Conservation (phyloP, 1,139 yeast species). For the Zygoascus hellenicus region DNA sequence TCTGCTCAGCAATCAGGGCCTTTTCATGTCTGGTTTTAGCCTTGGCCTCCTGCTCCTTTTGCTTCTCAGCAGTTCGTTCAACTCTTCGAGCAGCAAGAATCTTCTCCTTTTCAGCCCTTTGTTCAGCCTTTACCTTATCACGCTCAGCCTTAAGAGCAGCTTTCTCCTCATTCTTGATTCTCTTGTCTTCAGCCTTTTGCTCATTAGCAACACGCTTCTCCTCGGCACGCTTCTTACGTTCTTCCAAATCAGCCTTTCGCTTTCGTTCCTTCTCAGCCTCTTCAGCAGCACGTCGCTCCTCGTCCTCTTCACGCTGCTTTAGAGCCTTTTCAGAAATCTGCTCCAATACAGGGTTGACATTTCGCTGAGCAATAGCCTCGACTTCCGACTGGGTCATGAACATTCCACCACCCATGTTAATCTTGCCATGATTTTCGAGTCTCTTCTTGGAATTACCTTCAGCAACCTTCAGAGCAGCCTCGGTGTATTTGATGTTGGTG, state of each 20-base stretch:
- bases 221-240: constrained; percentile 17
- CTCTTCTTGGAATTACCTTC: constrained; percentile 58
- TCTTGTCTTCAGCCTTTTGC: constrained; percentile 27
- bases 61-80: constrained; percentile 19
- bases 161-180: constrained; percentile 21
- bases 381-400: constrained; percentile 71
- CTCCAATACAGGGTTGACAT: constrained; percentile 78
- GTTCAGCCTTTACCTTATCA: constrained; percentile 17
- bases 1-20: constrained; percentile 12
- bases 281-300: constrained; percentile 42
- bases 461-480: constrained; percentile 57
- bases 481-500: constrained; percentile 31
- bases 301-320: constrained; percentile 65
- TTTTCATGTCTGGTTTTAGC: constrained; percentile 19
- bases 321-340: constrained; percentile 70
- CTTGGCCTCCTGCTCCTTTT: constrained; percentile 26
- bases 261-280: constrained; percentile 16
- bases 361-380: constrained; percentile 70
- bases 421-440: constrained; percentile 48
- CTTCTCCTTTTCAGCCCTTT: constrained; percentile 26
- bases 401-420: constrained; percentile 86
- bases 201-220: constrained; percentile 23
- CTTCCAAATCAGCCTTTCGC: constrained; percentile 10
- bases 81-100: constrained; percentile 19
- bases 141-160: constrained; percentile 21